A percentile compares a stretch with the other conserved stretches of the same genome.
These are phyloP conservation scores for Penicillium sp. DNA, from an alignment of 2,329 filamentous ascomycete genomes.

Conservation along the genomic window DNA sequence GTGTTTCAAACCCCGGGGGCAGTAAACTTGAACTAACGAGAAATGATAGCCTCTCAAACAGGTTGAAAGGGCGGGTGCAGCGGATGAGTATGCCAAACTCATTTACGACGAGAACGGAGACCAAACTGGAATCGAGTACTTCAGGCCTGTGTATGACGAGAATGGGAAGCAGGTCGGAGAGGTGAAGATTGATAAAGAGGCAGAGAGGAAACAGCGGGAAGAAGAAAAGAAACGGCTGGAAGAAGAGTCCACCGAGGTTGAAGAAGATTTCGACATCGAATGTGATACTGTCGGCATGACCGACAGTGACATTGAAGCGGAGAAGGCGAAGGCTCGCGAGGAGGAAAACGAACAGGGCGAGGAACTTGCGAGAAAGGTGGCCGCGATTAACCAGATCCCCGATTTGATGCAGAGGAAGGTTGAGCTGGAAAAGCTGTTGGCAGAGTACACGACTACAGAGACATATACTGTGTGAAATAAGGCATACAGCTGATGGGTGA, in stretches of 20 bases:
- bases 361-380: background rate
- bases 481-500: no score
- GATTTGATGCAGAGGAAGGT: background rate
- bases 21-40: background rate
- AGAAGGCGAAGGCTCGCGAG: background rate
- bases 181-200: conserved; percentile 5
- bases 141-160: conserved; percentile 1
- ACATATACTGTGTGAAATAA: no score
- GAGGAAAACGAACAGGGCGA: background rate
- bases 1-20: background rate
- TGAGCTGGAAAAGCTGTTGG: background rate
- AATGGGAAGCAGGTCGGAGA: conserved; percentile 2
- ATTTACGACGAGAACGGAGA: conserved; percentile 4
- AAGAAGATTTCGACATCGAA: background rate
- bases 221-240: background rate
- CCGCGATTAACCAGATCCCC: background rate
- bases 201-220: background rate
- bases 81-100: background rate
- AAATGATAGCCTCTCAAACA: background rate
- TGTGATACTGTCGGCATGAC: background rate
- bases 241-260: background rate
- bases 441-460: background rate
- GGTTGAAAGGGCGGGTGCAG: background rate
- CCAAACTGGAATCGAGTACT: conserved; percentile 1
- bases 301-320: background rate